Conservation (phyloP, 345 rosid genomes). For the Mangifera indica region DNA sequence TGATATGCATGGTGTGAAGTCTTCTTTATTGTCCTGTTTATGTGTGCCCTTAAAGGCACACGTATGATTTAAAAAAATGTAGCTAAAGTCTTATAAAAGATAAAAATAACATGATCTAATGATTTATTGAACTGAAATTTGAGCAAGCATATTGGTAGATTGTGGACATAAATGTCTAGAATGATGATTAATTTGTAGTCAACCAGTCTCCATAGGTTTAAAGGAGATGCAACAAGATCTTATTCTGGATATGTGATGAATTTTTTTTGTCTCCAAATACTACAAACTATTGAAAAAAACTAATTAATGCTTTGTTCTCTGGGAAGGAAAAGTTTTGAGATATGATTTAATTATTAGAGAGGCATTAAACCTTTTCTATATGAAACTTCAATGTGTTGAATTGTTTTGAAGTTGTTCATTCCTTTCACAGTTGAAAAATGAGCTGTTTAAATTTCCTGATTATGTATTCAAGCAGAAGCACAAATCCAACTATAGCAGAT, state of each 20-base stretch:
- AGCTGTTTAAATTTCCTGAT: neutral
- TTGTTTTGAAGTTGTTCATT: neutral
- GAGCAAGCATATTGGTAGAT: too few species aligned
- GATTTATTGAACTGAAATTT: too few species aligned
- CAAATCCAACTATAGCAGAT: neutral
- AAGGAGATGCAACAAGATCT: neutral
- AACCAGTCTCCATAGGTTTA: neutral
- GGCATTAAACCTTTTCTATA: conserved; percentile 36
- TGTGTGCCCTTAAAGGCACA: too few species aligned
- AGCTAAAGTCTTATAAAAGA: too few species aligned
- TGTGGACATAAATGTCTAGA: neutral
- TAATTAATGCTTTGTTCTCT: conserved; percentile 18
- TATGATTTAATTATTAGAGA: conserved; percentile 50
- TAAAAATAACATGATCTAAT: too few species aligned
- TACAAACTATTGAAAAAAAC: neutral
- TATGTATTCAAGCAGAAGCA: neutral
- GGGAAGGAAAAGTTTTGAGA: conserved; percentile 44
- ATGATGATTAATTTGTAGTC: neutral
- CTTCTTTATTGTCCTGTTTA: too few species aligned
- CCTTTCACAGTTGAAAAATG: neutral
- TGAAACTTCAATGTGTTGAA: neutral
- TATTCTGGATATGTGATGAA: neutral
- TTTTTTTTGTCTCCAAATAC: neutral
- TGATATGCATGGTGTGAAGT: neutral
- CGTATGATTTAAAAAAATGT: too few species aligned